Evolutionary conservation across 352 stramenopile species (phyloP).

Genomic region (Globisporangium middletonii): DNA sequence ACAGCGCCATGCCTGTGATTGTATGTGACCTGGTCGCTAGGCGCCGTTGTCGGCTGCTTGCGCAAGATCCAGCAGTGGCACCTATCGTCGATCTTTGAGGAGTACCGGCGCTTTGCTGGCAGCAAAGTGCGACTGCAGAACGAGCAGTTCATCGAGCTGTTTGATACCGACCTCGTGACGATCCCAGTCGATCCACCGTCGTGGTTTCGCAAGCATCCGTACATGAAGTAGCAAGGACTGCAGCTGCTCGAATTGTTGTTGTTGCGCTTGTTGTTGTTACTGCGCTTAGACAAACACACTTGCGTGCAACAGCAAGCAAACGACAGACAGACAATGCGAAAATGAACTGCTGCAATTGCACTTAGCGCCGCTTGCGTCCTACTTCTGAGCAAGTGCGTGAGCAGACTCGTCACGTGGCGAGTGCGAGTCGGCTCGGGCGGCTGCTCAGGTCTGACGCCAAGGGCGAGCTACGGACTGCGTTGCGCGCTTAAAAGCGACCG

Average conservation of each 20-base stretch:
- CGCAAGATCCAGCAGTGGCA: slow-evolving; percentile 92
- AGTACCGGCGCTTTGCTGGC: slow-evolving; percentile 88
- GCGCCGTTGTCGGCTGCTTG: slow-evolving; percentile 85
- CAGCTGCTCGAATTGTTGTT: neutral
- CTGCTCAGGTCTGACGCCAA: neutral
- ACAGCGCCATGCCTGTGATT: too few species aligned
- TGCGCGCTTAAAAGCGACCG: slow-evolving; percentile 32
- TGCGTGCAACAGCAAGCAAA: too few species aligned
- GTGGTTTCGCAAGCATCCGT: slow-evolving; percentile 62
- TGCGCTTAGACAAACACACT: neutral
- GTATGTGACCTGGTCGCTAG: slow-evolving; percentile 17
- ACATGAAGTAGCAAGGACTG: slow-evolving; percentile 9
- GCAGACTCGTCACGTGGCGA: too few species aligned
- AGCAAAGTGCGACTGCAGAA: slow-evolving; percentile 90
- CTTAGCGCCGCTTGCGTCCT: too few species aligned
- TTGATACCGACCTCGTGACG: slow-evolving; percentile 90
- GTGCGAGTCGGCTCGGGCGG: too few species aligned
- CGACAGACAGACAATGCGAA: neutral
- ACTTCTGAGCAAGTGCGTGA: too few species aligned
- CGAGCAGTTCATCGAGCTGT: slow-evolving; percentile 94
- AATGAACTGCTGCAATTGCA: too few species aligned
- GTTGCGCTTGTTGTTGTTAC: too few species aligned
- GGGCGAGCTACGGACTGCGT: neutral
- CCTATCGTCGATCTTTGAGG: slow-evolving; percentile 91
- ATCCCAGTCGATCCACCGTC: slow-evolving; percentile 70